phyloP scores from a whole-genome alignment of 768 basidiomycete species.

The Dioszegia crocea region DNA sequence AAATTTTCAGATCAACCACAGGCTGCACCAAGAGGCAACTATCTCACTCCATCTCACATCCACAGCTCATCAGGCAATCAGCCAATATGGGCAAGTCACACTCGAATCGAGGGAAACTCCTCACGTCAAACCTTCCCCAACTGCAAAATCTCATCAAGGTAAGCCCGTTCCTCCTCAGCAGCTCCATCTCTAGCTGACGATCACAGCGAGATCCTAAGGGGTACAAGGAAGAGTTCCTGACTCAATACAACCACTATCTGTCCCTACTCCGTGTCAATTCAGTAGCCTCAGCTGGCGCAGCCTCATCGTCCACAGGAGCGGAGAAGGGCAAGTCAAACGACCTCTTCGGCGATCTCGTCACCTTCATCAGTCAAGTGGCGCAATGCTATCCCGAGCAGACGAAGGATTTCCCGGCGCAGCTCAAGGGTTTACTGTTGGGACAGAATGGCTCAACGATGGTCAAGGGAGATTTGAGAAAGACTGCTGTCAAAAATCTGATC shows the following conservation, averaged over 20 bases:
- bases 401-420: conserved; percentile 72
- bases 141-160: conserved; percentile 91
- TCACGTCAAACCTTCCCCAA: conserved; percentile 86
- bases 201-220: conserved; percentile 66
- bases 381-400: conserved; percentile 92
- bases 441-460: conserved; percentile 28
- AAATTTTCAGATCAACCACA: neutral
- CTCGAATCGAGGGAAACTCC: conserved; percentile 60
- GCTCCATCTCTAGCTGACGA: neutral
- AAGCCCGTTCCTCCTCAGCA: neutral
- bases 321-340: conserved; percentile 64
- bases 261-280: conserved; percentile 79
- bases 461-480: conserved; percentile 60
- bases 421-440: conserved; percentile 73
- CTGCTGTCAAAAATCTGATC: conserved; percentile 83
- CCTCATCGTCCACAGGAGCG: conserved; percentile 18
- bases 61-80: neutral
- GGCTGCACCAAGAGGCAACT: neutral
- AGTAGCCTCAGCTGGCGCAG: conserved; percentile 52
- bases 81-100: conserved; percentile 35
- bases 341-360: conserved; percentile 78
- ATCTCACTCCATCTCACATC: neutral
- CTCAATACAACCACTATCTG: conserved; percentile 94
- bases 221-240: conserved; percentile 92
- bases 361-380: conserved; percentile 90